Conservation (phyloP, 257 asterid genomes). For the Euphrasia confusa region DNA sequence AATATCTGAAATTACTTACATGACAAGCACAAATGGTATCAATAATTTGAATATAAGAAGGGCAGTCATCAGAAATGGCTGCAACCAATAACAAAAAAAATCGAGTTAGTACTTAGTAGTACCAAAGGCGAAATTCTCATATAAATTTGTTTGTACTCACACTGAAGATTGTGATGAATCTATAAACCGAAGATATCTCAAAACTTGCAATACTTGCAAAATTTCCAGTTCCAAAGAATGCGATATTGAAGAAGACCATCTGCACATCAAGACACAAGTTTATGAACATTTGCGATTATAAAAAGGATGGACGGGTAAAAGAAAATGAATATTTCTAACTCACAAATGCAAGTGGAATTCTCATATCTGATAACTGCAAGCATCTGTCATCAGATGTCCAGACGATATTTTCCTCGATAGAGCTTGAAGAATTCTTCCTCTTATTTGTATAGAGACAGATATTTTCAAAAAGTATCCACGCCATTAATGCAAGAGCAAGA, state of each 20-base stretch:
- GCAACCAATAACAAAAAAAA: constrained; percentile 35
- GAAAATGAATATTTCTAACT: constrained; percentile 28
- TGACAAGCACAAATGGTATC: constrained; percentile 19
- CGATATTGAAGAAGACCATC: constrained; percentile 96
- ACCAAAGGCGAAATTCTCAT: background rate
- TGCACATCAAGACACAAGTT: constrained; percentile 23
- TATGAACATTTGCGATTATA: background rate
- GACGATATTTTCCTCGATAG: constrained; percentile 39
- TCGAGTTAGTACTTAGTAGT: constrained; percentile 8
- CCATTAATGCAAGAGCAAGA: constrained; percentile 78
- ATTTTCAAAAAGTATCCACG: constrained; percentile 91
- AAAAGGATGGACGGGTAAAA: background rate
- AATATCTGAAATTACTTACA: constrained; percentile 1
- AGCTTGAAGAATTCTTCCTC: constrained; percentile 37
- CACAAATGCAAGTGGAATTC: constrained; percentile 85
- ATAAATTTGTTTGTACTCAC: constrained; percentile 45
- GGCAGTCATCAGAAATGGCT: constrained; percentile 98
- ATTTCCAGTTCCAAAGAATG: constrained; percentile 97
- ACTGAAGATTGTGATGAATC: constrained; percentile 92
- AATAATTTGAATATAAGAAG: constrained; percentile 70
- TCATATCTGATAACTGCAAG: constrained; percentile 71
- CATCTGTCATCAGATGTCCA: constrained; percentile 42
- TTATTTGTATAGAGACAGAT: constrained; percentile 47
- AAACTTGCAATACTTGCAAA: constrained; percentile 97
- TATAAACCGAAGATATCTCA: constrained; percentile 93